Conservation (phyloP, 495 filamentous ascomycete genomes). For the Tetracladium setigerum region DNA sequence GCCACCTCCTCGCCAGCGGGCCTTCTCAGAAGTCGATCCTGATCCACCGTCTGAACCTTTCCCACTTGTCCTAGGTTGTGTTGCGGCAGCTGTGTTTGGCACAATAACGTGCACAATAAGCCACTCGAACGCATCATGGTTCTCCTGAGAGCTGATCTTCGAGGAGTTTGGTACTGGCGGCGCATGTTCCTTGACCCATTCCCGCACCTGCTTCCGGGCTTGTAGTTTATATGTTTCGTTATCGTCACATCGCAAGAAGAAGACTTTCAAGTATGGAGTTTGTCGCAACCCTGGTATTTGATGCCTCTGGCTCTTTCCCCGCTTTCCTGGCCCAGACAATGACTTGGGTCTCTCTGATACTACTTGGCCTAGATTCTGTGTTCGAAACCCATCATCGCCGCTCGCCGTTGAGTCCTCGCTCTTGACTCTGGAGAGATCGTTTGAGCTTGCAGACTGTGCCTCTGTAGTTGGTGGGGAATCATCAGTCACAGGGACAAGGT, state of each 20-base stretch:
- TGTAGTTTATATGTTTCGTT: conserved; percentile 84
- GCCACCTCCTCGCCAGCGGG: conserved; percentile 66
- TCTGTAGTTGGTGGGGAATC: conserved; percentile 16
- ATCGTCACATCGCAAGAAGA: conserved; percentile 85
- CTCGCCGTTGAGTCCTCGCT: conserved; percentile 29
- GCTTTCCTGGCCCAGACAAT: conserved; percentile 5
- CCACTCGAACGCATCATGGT: conserved; percentile 97
- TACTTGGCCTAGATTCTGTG: conserved; percentile 24
- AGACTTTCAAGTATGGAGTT: conserved; percentile 90
- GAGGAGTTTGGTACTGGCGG: conserved; percentile 41
- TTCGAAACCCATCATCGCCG: conserved; percentile 45
- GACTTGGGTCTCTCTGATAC: conserved; percentile 18
- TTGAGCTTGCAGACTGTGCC: conserved; percentile 29
- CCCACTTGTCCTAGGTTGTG: conserved; percentile 49
- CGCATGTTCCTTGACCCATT: conserved; percentile 83
- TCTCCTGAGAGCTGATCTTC: conserved; percentile 45
- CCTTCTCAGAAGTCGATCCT: conserved; percentile 37
- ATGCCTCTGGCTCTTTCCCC: conserved; percentile 64
- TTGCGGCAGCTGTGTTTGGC: conserved; percentile 67
- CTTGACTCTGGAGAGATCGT: conserved; percentile 33
- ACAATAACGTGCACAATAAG: conserved; percentile 86
- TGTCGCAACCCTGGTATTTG: conserved; percentile 92
- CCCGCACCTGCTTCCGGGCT: conserved; percentile 68
- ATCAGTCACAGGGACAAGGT: conserved; percentile 57
- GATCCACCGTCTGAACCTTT: conserved; percentile 29